Base-by-base conservation (phyloP, 1,284 basidiomycete species). In the Ustilago cynodontis region DNA sequence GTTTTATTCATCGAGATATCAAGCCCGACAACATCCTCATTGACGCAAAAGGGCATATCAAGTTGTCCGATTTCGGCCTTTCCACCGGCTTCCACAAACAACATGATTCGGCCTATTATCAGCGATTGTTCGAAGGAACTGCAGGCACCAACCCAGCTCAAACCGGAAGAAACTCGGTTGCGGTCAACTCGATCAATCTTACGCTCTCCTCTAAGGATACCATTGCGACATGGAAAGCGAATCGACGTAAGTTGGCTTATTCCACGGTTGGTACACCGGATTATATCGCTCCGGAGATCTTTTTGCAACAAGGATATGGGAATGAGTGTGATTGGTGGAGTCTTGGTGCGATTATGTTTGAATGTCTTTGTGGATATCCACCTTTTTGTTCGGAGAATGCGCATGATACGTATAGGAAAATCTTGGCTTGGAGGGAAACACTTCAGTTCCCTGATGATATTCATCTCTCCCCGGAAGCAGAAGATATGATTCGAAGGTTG, bases 271-370 rank as follows among this genome's bases (percentile, higher is more conserved):
- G 97, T 72, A 96, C 96, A 24, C 97, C 97, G 0, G 96, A 99
- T 87, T 99, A 99, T 89, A 99, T 99, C 81, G 95, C 97, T 0
- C 96, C 96, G 1, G 96, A 99, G 85, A 97, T 99, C 85, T 99
- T 99, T 89, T 88, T 96, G 85, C 93, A 97, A 88, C 93, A 97
- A 85, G 96, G 96, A 2, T 99, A 99, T 82, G 94, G 95, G 59
- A 95, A 98, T 87, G 96, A 98, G 87, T 97, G 95, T 85, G 95
- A 98, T 86, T 98, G 95, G 95, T 98, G 95, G 95, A 86, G 84
- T 60, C 71, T 87, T 55, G 87, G 96, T 13, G 95, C 95, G 4
- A 98, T 99, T 87, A 98, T 97, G 92, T 99, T 96, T 85, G 96
- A 99, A 87, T 98, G 96, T 87, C 89, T 99, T 26, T 94, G 98